These are phyloP conservation scores for Micractinium sp. DNA, from an alignment of 139 green algal genomes.

Conservation along the genomic window DNA sequence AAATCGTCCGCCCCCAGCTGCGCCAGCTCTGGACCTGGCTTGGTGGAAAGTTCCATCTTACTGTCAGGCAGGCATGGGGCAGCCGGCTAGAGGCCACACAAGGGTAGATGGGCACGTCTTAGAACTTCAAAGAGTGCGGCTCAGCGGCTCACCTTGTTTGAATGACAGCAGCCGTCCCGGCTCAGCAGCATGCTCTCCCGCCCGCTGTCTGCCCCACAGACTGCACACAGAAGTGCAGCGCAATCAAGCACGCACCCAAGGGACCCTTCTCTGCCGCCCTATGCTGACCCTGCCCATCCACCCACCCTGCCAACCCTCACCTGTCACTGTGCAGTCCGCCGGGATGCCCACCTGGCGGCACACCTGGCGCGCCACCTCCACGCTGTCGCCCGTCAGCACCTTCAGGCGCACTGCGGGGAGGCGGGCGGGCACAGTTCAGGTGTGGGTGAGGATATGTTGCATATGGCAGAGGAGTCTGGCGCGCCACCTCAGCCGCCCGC, in stretches of 20 bases:
- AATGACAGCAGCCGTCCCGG: no score
- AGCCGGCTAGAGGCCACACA: neutral
- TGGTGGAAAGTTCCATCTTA: neutral
- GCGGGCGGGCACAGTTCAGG: neutral
- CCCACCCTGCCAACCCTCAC: no score
- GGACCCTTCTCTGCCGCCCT: no score
- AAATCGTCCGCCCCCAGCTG: neutral
- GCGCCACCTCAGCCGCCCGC: no score
- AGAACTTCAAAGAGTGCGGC: neutral
- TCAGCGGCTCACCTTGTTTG: no score
- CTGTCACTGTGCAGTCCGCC: neutral
- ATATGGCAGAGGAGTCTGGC: no score
- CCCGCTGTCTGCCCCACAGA: no score
- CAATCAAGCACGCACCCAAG: no score
- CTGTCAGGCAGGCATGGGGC: neutral
- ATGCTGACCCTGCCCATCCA: no score
- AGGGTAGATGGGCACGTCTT: neutral
- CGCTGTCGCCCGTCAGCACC: slow-evolving; percentile 48
- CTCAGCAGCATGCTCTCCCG: no score
- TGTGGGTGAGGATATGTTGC: no score
- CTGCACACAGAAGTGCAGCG: no score
- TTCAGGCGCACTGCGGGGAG: slow-evolving; percentile 32
- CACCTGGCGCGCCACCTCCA: slow-evolving; percentile 37
- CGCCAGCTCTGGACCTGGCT: slow-evolving; percentile 12
- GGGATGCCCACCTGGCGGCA: slow-evolving; percentile 41